phyloP scores from a whole-genome alignment of 1,139 yeast species.

The Wickerhamiella infanticola region DNA sequence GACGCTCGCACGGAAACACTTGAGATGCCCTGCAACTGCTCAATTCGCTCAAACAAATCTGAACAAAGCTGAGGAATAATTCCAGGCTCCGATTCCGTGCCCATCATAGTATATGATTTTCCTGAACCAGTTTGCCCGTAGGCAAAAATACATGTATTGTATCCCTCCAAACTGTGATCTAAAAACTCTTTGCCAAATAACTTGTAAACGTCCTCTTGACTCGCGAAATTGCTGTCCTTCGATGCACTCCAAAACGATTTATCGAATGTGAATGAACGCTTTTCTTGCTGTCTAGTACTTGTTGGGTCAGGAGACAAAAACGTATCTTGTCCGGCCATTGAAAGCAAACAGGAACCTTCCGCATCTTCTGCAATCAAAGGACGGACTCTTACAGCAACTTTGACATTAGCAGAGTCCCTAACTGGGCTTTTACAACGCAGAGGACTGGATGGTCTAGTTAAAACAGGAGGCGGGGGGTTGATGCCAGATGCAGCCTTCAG shows the following conservation, averaged over 20 bases:
- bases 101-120: constrained; percentile 65
- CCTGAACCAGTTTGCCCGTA: constrained; percentile 70
- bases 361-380: constrained; percentile 23
- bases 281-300: constrained; percentile 15
- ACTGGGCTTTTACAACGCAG: neutral
- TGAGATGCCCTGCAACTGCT: constrained; percentile 23
- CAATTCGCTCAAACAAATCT: constrained; percentile 36
- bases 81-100: constrained; percentile 36
- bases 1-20: constrained; percentile 37
- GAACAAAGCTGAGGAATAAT: constrained; percentile 44
- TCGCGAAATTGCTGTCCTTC: constrained; percentile 25
- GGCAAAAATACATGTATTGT: constrained; percentile 59
- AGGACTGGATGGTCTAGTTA: neutral
- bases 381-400: constrained; percentile 27
- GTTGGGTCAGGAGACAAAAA: constrained; percentile 15
- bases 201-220: constrained; percentile 37
- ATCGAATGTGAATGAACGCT: constrained; percentile 36
- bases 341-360: constrained; percentile 16
- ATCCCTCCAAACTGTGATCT: constrained; percentile 52
- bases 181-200: constrained; percentile 42
- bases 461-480: neutral
- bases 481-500: too few relatives aligned
- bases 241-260: constrained; percentile 45
- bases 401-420: constrained; percentile 20
- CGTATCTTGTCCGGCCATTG: constrained; percentile 18